Evolutionary conservation across 1,284 basidiomycete species (phyloP), one percentile per base, ranked within the genome.

Genomic region (Sporisorium graminicola): DNA sequence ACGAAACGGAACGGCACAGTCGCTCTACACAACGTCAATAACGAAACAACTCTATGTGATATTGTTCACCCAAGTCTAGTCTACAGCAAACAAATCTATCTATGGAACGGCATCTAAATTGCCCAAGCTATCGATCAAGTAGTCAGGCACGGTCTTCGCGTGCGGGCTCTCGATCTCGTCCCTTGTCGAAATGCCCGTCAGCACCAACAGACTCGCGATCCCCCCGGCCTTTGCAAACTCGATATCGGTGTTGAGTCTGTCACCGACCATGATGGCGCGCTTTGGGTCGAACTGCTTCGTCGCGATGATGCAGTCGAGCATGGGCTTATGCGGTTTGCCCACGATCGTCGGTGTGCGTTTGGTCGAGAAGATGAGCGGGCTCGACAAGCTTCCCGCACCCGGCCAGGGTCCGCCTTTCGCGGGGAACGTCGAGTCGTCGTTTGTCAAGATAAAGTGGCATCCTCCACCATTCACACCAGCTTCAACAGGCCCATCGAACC

Each of bases 261-360:
- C 96, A 43, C 96, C 96, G 46, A 98, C 89, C 93, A 99, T 97
- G 82, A 99, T 90, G 1, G 95, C 95, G 53, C 91, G 89, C 62
- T 89, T 87, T 40, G 92, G 92, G 86, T 98, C 92, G 46, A 81
- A 80, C 3, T 72, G 63, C 40, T 76, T 76, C 24, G 95, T 95
- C n/a, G 94, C 93, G 77, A 92, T 91, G 86, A 99, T 95, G 84
- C 94, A 94, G 85, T 98, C 95, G 76, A 99, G 88, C 93, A 99
- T 96, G 31, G 92, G 92, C 82, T 89, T 90, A 76, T 93, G 90
- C 14, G 96, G 97, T 87, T 99, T 99, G 20, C 96, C 96, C 52
- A 95, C 93, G 61, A 91, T 90, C 1, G 92, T 87, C 0, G 95
- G 94, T 65, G 81, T 83, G 37, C 91, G 60, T 81, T 86, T 91